Evolutionary conservation across 257 asterid genomes (phyloP).

Genomic region (Pogostemon cablin): DNA sequence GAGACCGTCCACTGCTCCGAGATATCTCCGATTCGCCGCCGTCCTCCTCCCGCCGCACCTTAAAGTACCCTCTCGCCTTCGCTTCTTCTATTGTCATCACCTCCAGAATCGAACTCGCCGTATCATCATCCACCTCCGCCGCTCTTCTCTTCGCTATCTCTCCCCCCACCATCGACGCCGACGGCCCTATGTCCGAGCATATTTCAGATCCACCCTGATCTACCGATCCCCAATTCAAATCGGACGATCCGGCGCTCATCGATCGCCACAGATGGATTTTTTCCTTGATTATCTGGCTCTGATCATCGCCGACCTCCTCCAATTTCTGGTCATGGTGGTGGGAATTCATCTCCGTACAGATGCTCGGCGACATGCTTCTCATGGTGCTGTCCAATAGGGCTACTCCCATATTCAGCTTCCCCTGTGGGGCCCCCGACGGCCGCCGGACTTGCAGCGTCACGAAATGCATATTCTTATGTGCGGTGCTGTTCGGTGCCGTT

Average conservation of each 20-base stretch:
- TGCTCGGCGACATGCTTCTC: slow-evolving; percentile 46
- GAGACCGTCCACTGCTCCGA: slow-evolving; percentile 27
- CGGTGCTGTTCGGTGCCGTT: background rate
- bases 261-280: slow-evolving; percentile 58
- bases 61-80: slow-evolving; percentile 32
- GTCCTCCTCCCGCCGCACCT: slow-evolving; percentile 15
- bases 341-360: background rate
- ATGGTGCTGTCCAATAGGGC: slow-evolving; percentile 44
- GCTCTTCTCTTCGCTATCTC: slow-evolving; percentile 41
- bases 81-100: slow-evolving; percentile 44
- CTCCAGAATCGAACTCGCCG: slow-evolving; percentile 43
- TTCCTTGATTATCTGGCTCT: slow-evolving; percentile 17
- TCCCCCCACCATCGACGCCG: slow-evolving; percentile 79
- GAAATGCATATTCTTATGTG: slow-evolving; percentile 34
- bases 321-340: background rate
- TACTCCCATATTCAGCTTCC: slow-evolving; percentile 74
- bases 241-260: slow-evolving; percentile 34
- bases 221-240: slow-evolving; percentile 37
- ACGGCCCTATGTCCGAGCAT: slow-evolving; percentile 82
- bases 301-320: slow-evolving; percentile 19
- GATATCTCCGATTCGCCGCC: background rate
- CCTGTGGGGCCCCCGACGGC: slow-evolving; percentile 72
- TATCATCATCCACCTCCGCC: slow-evolving; percentile 11
- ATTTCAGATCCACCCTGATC: slow-evolving; percentile 53
- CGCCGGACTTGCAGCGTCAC: slow-evolving; percentile 73